These are phyloP conservation scores for Botrytis hyacinthi DNA, from an alignment of 2,329 filamentous ascomycete species.

Conservation along the genomic window DNA sequence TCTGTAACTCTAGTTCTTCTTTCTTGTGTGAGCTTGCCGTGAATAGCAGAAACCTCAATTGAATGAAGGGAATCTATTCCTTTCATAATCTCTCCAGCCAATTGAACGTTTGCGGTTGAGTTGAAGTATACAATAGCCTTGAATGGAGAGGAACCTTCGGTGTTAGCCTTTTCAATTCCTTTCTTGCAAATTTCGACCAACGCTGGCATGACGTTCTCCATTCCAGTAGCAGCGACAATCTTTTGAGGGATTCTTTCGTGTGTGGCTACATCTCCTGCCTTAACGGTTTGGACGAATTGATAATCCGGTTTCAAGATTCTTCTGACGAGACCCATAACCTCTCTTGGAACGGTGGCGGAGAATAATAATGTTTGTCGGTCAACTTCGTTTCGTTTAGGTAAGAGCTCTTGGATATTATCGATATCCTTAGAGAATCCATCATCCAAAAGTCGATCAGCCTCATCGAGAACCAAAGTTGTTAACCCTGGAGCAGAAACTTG, in stretches of 20 bases:
- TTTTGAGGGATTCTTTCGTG: slow-evolving; percentile 83
- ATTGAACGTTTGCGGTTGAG: slow-evolving; percentile 68
- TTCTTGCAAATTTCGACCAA: slow-evolving; percentile 53
- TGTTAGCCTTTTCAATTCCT: slow-evolving; percentile 38
- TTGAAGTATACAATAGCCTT: slow-evolving; percentile 94
- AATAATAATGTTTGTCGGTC: slow-evolving; percentile 90
- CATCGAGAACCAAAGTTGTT: slow-evolving; percentile 89
- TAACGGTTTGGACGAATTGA: slow-evolving; percentile 84
- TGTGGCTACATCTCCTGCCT: slow-evolving; percentile 77
- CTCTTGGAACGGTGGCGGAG: slow-evolving; percentile 84
- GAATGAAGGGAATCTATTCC: slow-evolving; percentile 35
- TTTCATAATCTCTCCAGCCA: slow-evolving; percentile 57
- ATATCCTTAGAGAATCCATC: slow-evolving; percentile 76
- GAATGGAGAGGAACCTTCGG: slow-evolving; percentile 50
- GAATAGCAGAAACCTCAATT: slow-evolving; percentile 53
- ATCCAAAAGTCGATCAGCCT: slow-evolving; percentile 97
- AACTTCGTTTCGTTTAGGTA: slow-evolving; percentile 62
- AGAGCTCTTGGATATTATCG: slow-evolving; percentile 54
- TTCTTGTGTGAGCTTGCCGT: slow-evolving; percentile 72
- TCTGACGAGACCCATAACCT: slow-evolving; percentile 76
- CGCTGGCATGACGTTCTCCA: slow-evolving; percentile 75
- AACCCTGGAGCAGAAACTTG: slow-evolving; percentile 54
- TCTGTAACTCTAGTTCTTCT: slow-evolving; percentile 70
- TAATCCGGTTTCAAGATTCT: slow-evolving; percentile 77
- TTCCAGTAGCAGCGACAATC: slow-evolving; percentile 61